A percentile compares a stretch with the other conserved stretches of the same genome.
These are phyloP conservation scores for Penicillium janthinellum DNA, from an alignment of 2,329 filamentous ascomycete species.

Conservation along the genomic window DNA sequence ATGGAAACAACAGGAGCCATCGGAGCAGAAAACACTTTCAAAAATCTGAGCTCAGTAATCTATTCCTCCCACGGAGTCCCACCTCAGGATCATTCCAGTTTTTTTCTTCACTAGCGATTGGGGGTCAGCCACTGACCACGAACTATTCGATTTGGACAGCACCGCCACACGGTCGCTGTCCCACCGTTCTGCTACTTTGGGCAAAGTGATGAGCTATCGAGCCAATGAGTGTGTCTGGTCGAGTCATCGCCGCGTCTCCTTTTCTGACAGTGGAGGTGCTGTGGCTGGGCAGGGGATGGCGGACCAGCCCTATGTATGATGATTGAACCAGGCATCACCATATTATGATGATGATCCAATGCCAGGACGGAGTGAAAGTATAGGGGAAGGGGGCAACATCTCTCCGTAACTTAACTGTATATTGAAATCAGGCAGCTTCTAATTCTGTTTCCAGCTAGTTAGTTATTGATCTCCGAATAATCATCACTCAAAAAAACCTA, in stretches of 20 bases:
- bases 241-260: neutral
- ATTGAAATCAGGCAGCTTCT: too few relatives aligned
- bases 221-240: neutral
- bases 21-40: too few relatives aligned
- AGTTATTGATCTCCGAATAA: too few relatives aligned
- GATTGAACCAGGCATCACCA: constrained; percentile 8
- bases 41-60: constrained; percentile 10
- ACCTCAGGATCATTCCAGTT: neutral
- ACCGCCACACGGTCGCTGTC: constrained; percentile 3
- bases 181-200: neutral
- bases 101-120: neutral
- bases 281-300: constrained; percentile 14
- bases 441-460: too few relatives aligned
- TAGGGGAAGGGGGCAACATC: too few relatives aligned
- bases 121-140: constrained; percentile 1
- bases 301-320: constrained; percentile 11
- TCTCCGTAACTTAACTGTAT: too few relatives aligned
- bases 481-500: neutral
- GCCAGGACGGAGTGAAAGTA: too few relatives aligned
- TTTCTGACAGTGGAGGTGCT: neutral
- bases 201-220: neutral
- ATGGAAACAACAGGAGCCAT: too few relatives aligned
- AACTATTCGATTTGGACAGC: constrained; percentile 10
- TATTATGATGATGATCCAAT: too few relatives aligned
- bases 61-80: neutral